Base-by-base conservation (phyloP, 2,329 filamentous ascomycete genomes). In the Zalaria obscura region DNA sequence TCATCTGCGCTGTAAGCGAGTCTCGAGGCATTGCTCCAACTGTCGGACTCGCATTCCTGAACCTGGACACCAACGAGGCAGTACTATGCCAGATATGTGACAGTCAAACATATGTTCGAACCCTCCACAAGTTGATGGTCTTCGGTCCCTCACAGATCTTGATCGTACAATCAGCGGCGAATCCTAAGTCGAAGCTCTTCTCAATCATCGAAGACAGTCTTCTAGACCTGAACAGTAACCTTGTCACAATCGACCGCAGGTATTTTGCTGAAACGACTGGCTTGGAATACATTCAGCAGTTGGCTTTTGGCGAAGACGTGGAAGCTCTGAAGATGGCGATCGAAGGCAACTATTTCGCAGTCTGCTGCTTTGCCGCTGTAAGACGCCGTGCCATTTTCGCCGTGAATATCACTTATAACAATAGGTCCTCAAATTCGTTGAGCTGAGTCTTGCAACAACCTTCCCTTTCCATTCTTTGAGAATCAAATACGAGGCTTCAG, bases 21-120 rank as follows among this genome's bases (percentile, higher is more conserved):
- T 86, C 84, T 35, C 80, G 88, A n/a, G 86, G 86, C 4, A 75
- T 94, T 4, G 80, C 83, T 25, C 86, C 87, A 0, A 82, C 79
- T 0, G 80, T 96, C 2, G 88, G 89, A 1, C 68, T 94, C 34
- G 84, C 86, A 3, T 88, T 95, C 54, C 69, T 95, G 55, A 93
- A 96, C 54, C 69, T 93, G 3, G 80, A 84, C 35, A 88, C 84
- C 2, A 83, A 82, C 33, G 86, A 94, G 61, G 83, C 78, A 10
- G 76, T 87, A 27, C 70, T 96, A 33, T 93, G 85, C 55, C 86
- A 95, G 54, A 89, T 96, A 48, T 87, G 82, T 55, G 89, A 96
- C 59, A 93, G 80, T 43, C 87, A 94, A 57, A 93, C 87, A 29
- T 96, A 93, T 56, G 79, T 87, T 43, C 80, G 80, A 54, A 93